Base-by-base conservation (phyloP, 371 early-diverging fungal species). In the Apophysomyces trapeziformis region DNA sequence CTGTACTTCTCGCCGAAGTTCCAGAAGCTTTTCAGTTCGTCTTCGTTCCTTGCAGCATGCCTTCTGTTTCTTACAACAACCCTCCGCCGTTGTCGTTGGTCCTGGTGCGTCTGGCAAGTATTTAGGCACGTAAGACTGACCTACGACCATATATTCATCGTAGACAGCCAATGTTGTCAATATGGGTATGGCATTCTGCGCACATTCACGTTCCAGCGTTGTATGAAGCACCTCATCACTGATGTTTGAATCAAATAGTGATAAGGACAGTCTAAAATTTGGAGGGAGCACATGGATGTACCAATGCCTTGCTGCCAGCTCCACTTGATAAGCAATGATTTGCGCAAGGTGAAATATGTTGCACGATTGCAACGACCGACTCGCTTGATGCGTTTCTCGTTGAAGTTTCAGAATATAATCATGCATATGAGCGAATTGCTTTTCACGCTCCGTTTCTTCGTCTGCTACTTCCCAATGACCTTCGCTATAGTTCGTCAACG, bases 301-400 rank as follows among this genome's bases (percentile, higher is more conserved):
- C 66, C 66, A 65, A 21, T 65, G 60, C 14, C 45, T 60, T 35
- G 57, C 39, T 14, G 54, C 59, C 11, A 50, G 47, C n/a, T 65
- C 45, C 7, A 65, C 45, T 38, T 65, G 66, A 59, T 57, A 38
- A 47, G 38, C 16, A 12, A 59, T 47, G 46, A 58, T 5, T 50
- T 65, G 11, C 43, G 57, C 39, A 21, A 58, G 4, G 26, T 47
- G 12, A 60, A 50, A 38, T 65, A 58, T 38, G 26, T 58, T 36
- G 45, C 45, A 14, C 18, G 18, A 13, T 36, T 32, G 18, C 38
- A 45, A 1, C 6, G 54, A 16, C 3, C 66, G 66, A 13, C 66
- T 65, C 7, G 37, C 50, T 14, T 58, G 45, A 36, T 46, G 60
- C 8, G 60, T 39, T 9, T 39, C 66, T 59, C 41, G 8, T 8